Evolutionary conservation across 352 stramenopile genomes (phyloP).

Genomic region (Saprolegnia parasitica): DNA sequence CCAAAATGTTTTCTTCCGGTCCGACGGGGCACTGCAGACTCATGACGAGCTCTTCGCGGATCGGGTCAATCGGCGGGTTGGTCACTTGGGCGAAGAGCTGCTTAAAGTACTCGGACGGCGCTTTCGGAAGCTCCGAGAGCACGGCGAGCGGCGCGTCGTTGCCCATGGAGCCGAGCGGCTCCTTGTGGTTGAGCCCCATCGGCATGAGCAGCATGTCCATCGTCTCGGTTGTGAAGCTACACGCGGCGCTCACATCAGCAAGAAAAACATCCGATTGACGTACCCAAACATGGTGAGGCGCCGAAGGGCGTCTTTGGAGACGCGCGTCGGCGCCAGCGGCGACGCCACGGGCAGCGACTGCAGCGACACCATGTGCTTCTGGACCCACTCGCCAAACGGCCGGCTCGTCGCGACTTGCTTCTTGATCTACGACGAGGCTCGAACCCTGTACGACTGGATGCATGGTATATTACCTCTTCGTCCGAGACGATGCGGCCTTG

Average conservation of each 20-base stretch:
- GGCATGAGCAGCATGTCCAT: constrained; percentile 94
- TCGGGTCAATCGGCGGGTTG: constrained; percentile 96
- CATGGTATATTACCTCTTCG: constrained; percentile 48
- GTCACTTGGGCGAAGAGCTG: constrained; percentile 91
- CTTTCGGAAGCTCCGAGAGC: constrained; percentile 89
- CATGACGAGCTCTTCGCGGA: constrained; percentile 97
- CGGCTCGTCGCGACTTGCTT: constrained; percentile 80
- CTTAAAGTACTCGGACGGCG: constrained; percentile 97
- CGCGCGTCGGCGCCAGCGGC: not conserved
- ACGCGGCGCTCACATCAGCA: too few relatives aligned
- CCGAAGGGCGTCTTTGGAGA: constrained; percentile 62
- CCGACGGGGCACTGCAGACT: constrained; percentile 94
- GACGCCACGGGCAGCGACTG: constrained; percentile 49
- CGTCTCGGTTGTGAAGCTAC: constrained; percentile 92
- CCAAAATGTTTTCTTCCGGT: constrained; percentile 91
- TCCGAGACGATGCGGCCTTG: constrained; percentile 92
- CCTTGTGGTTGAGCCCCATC: constrained; percentile 92
- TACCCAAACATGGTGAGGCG: constrained; percentile 94
- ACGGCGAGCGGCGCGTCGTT: constrained; percentile 94
- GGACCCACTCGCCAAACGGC: constrained; percentile 91
- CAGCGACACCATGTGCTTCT: constrained; percentile 88
- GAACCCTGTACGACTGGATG: not conserved
- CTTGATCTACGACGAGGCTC: constrained; percentile 69
- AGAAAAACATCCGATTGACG: too few relatives aligned
- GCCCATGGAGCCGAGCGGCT: constrained; percentile 93